Evolutionary conservation across 257 asterid species (phyloP).

Genomic region (Capsicum rhomboideum): DNA sequence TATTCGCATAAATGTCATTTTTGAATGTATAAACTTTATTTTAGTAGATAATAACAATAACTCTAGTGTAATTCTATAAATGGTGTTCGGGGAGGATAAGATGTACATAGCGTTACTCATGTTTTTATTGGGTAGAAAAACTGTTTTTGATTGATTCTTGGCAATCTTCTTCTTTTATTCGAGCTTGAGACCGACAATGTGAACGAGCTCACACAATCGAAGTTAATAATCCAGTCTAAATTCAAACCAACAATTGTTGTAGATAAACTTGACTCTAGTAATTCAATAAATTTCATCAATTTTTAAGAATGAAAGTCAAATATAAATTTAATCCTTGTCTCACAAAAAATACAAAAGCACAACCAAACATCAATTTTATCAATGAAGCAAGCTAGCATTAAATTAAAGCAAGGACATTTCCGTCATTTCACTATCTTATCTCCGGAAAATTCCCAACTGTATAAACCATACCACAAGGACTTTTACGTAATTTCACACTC

Average conservation of each 20-base stretch:
- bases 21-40: background rate
- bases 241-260: background rate
- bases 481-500: background rate
- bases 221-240: background rate
- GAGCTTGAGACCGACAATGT: background rate
- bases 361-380: background rate
- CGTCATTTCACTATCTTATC: constrained; percentile 10
- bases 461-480: background rate
- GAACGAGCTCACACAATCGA: no score
- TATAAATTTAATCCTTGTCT: background rate
- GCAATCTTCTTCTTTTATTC: background rate
- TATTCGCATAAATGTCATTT: background rate
- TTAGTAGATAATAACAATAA: background rate
- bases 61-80: background rate
- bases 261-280: background rate
- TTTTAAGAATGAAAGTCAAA: background rate
- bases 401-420: constrained; percentile 2
- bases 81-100: background rate
- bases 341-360: background rate
- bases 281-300: background rate
- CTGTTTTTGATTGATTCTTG: background rate
- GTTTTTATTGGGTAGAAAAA: no score
- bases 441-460: background rate
- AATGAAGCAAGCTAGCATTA: background rate
- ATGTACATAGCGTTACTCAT: no score